Conservation (phyloP, 179 eudicot genomes). For the Heliamphora ciliata region DNA sequence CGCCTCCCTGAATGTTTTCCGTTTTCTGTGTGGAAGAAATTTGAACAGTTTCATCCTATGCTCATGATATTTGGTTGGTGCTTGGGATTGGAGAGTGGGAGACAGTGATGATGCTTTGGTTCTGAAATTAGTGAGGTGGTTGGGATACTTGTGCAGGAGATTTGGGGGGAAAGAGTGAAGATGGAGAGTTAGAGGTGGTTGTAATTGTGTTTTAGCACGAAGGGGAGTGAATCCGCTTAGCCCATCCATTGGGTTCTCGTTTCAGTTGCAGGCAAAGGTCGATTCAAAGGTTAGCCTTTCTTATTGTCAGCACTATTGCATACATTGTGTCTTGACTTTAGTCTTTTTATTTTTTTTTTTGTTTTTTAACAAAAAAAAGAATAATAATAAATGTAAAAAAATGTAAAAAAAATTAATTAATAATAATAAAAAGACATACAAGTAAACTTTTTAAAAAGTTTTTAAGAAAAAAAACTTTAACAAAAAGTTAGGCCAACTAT, state of each 20-base stretch:
- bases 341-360: too few relatives aligned
- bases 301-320: too few relatives aligned
- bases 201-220: conserved; percentile 3
- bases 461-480: too few relatives aligned
- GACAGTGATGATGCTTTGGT: conserved; percentile 8
- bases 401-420: too few relatives aligned
- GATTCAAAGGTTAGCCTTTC: too few relatives aligned
- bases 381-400: too few relatives aligned
- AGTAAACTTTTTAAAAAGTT: too few relatives aligned
- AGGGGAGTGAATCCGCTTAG: conserved; percentile 1
- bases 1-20: conserved; percentile 12
- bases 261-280: background rate
- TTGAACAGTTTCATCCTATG: background rate
- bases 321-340: too few relatives aligned
- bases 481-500: too few relatives aligned
- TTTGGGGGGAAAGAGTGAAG: conserved; percentile 7
- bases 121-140: background rate
- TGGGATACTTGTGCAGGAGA: background rate
- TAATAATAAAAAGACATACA: too few relatives aligned
- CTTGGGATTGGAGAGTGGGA: conserved; percentile 9
- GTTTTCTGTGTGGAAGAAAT: conserved; percentile 1
- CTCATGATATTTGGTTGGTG: background rate
- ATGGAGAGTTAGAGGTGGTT: background rate
- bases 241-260: conserved; percentile 13
- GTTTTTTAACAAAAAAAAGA: too few relatives aligned